Evolutionary conservation across 1,284 basidiomycete genomes (phyloP).

Genomic region (Mrakiaceae sp.): DNA sequence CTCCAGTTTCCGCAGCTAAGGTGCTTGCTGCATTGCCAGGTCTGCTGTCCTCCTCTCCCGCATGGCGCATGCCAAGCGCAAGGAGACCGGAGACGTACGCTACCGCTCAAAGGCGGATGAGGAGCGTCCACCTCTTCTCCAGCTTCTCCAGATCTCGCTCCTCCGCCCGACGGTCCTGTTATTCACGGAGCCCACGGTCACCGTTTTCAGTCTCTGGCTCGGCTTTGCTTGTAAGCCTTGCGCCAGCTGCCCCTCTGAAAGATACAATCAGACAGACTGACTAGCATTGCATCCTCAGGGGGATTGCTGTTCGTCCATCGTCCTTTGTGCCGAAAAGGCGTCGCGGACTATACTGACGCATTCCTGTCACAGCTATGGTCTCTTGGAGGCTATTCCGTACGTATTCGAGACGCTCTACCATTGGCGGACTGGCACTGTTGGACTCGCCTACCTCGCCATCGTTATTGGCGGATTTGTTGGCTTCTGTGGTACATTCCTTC

Average conservation of each 20-base stretch:
- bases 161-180: constrained; percentile 42
- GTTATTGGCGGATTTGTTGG: constrained; percentile 19
- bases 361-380: constrained; percentile 33
- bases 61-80: constrained; percentile 26
- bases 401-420: constrained; percentile 51
- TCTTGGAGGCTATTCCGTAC: constrained; percentile 54
- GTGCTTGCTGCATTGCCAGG: no score
- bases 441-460: constrained; percentile 49
- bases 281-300: no score
- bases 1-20: no score
- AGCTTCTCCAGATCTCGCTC: constrained; percentile 24
- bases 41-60: constrained; percentile 29
- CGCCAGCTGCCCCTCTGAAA: background rate
- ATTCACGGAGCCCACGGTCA: constrained; percentile 62
- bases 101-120: constrained; percentile 35
- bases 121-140: constrained; percentile 25
- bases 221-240: constrained; percentile 35
- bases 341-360: constrained; percentile 26
- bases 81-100: constrained; percentile 26
- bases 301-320: no score
- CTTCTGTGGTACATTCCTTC: no score
- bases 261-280: constrained; percentile 4
- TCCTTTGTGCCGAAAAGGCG: no score
- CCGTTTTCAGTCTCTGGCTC: constrained; percentile 61
- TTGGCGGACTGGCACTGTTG: constrained; percentile 54